phyloP scores from a whole-genome alignment of 1,139 yeast genomes.

The Yamadazyma blattariae region DNA sequence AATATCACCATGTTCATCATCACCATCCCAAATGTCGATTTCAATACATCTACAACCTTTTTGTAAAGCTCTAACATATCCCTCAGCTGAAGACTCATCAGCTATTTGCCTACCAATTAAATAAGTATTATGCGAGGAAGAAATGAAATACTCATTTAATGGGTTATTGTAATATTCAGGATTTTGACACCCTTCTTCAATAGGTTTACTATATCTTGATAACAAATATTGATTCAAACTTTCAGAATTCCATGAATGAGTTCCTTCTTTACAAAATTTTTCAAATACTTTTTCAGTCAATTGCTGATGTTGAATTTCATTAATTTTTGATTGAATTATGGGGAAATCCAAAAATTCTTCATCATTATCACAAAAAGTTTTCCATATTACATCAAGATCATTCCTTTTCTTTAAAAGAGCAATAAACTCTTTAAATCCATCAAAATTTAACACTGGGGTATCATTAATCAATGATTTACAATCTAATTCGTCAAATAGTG shows the following conservation, averaged over 20 bases:
- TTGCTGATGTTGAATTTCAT: conserved; percentile 50
- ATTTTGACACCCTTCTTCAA: conserved; percentile 20
- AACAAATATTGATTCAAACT: conserved; percentile 50
- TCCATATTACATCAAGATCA: conserved; percentile 32
- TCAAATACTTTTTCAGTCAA: conserved; percentile 35
- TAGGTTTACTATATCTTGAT: conserved; percentile 44
- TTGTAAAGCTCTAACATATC: conserved; percentile 84
- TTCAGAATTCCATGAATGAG: conserved; percentile 40
- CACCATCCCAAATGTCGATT: conserved; percentile 93
- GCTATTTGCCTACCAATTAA: conserved; percentile 86
- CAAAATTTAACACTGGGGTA: conserved; percentile 48
- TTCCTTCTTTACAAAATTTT: conserved; percentile 36
- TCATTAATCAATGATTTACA: conserved; percentile 11
- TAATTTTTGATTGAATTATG: conserved; percentile 16
- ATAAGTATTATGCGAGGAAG: conserved; percentile 95
- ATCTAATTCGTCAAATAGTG: conserved; percentile 50
- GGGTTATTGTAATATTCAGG: conserved; percentile 58
- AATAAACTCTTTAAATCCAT: conserved; percentile 73
- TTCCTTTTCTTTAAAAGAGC: conserved; percentile 36
- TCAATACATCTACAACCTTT: conserved; percentile 93
- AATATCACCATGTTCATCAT: conserved; percentile 29
- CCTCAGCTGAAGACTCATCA: conserved; percentile 88
- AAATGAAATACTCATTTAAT: conserved; percentile 78
- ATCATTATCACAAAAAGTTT: conserved; percentile 13
- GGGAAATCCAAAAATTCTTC: conserved; percentile 46